A percentile compares a stretch with the other conserved stretches of the same genome.
Evolutionary conservation across 192 early-diverging fungal genomes (phyloP).

Genomic region (Entrophospora sp.): DNA sequence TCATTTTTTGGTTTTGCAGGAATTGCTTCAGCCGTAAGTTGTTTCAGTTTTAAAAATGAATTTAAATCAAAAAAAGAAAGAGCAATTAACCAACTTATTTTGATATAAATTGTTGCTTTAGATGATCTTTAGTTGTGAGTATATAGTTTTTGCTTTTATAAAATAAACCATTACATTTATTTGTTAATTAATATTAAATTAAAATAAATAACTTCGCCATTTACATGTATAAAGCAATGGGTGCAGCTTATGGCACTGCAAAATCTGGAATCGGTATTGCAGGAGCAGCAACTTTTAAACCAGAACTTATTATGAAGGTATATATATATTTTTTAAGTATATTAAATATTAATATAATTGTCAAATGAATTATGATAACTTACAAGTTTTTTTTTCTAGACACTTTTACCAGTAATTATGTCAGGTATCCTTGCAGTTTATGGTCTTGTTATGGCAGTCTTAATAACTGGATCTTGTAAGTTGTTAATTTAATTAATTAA

Average conservation of each 20-base stretch:
- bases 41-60: neutral
- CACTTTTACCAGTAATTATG: constrained; percentile 96
- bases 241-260: constrained; percentile 96
- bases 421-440: constrained; percentile 98
- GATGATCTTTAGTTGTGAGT: constrained; percentile 68
- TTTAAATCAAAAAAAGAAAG: constrained; percentile 3
- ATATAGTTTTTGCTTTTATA: neutral
- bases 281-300: constrained; percentile 88
- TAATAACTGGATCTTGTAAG: constrained; percentile 73
- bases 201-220: too few species aligned
- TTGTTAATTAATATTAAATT: constrained; percentile 2
- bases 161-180: neutral
- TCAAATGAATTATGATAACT: neutral
- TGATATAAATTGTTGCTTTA: constrained; percentile 11
- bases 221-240: constrained; percentile 50
- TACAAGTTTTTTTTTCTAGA: constrained; percentile 25
- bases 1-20: constrained; percentile 95
- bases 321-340: neutral
- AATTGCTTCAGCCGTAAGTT: constrained; percentile 70
- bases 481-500: constrained; percentile 26
- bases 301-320: constrained; percentile 81
- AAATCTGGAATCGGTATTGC: constrained; percentile 96
- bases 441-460: constrained; percentile 91
- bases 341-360: neutral
- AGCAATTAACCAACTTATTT: too few species aligned